Base-by-base conservation (phyloP, 495 filamentous ascomycete genomes). In the Podospora australis region DNA sequence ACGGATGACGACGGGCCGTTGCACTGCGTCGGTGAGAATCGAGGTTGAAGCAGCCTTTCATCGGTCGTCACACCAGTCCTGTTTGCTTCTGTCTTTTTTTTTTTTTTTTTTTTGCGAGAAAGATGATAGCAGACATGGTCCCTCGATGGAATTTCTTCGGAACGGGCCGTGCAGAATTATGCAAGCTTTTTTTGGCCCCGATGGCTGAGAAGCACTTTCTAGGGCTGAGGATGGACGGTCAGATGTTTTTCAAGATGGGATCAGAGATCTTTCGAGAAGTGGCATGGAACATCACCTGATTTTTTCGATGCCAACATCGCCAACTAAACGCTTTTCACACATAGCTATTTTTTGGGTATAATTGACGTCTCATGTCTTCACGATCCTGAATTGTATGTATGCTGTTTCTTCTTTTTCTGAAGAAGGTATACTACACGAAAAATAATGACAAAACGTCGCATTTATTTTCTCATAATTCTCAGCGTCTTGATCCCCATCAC, bases 401-500 rank as follows among this genome's bases (percentile, higher is more conserved):
- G 26, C 6, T 30, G 6, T 30, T 13, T 6, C 26, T 30, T 30
- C 26, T 32, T 24, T 11, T 24, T 17, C 19, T 22, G n/a, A n/a
- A n/a, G n/a, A n/a, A n/a, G n/a, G n/a, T n/a, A n/a, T n/a, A n/a
- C n/a, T n/a, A n/a, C n/a, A 22, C 10, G 36, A n/a, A 23, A 32
- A 34, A 22, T 43, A 21, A 55, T 55, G 53, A 55, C 49, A 26
- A 39, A 39, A 38, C 50, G 46, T 24, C 51, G 40, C 16, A 24
- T 36, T 22, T 26, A 44, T 14, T 48, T 40, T 14, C 28, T 56
- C 11, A 8, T 58, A 28, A 38, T 39, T 19, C 39, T 53, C 13
- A 52, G 36, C 32, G 35, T 57, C 30, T 13, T 55, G 16, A 48
- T 55, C 19, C 54, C 57, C 14, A 30, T 50, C 13, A 48, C 49